phyloP scores from a whole-genome alignment of 108 stramenopile genomes.

The Asterionellopsis glacialis region DNA sequence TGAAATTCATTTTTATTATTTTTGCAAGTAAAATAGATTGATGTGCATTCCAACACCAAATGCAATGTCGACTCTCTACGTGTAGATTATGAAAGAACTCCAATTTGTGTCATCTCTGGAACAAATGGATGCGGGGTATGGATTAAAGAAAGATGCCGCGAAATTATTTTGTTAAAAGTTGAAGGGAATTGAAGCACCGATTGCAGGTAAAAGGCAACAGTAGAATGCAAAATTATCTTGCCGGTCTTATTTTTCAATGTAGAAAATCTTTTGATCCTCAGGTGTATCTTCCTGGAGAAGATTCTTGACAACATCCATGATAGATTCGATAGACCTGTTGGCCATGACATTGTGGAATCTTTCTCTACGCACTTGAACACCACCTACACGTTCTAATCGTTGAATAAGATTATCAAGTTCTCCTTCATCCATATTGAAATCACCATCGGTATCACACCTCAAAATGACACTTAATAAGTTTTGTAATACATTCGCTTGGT shows the following conservation, averaged over 20 bases:
- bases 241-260: slow-evolving; percentile 43
- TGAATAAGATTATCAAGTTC: slow-evolving; percentile 49
- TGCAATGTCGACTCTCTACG: too few relatives aligned
- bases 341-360: slow-evolving; percentile 41
- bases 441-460: slow-evolving; percentile 38
- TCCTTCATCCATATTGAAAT: slow-evolving; percentile 54
- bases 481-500: slow-evolving; percentile 56
- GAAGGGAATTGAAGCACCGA: too few relatives aligned
- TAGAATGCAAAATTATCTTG: too few relatives aligned
- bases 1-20: too few relatives aligned
- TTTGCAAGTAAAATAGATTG: too few relatives aligned
- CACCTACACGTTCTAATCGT: slow-evolving; percentile 50
- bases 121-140: too few relatives aligned
- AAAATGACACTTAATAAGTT: slow-evolving; percentile 65
- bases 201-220: too few relatives aligned
- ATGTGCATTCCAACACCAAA: too few relatives aligned
- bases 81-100: too few relatives aligned
- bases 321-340: slow-evolving; percentile 37
- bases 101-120: too few relatives aligned
- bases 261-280: slow-evolving; percentile 47
- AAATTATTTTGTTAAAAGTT: too few relatives aligned
- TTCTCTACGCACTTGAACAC: slow-evolving; percentile 53
- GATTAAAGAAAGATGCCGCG: too few relatives aligned
- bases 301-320: slow-evolving; percentile 73
- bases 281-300: slow-evolving; percentile 43